Conservation (phyloP, 768 basidiomycete species). For the Mycena kentingensis region DNA sequence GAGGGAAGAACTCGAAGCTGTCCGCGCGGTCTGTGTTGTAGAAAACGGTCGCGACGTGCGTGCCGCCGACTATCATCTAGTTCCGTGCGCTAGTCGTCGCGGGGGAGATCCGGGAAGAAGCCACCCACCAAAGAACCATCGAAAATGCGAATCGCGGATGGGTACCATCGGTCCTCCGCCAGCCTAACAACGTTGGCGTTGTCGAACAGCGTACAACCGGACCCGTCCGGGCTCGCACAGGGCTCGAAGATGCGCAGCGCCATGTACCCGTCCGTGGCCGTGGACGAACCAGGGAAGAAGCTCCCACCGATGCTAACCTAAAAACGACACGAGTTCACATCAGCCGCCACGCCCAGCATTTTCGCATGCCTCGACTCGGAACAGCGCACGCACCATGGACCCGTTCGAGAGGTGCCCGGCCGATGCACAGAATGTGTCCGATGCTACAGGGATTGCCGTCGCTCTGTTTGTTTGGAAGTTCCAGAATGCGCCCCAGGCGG, state of each 20-base stretch:
- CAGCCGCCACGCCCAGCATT: too few species aligned
- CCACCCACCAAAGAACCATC: constrained; percentile 27
- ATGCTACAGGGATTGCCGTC: constrained; percentile 27
- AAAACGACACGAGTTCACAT: not conserved
- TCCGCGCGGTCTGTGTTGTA: constrained; percentile 15
- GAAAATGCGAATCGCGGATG: constrained; percentile 31
- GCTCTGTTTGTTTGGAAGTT: constrained; percentile 24
- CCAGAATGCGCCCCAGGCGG: constrained; percentile 30
- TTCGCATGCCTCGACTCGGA: not conserved
- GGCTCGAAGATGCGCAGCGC: constrained; percentile 34
- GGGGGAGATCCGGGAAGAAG: not conserved
- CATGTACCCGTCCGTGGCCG: constrained; percentile 11
- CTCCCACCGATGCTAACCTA: constrained; percentile 22
- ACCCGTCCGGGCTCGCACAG: constrained; percentile 26
- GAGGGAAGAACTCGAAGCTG: constrained; percentile 22
- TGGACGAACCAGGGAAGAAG: not conserved
- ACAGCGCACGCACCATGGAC: constrained; percentile 26
- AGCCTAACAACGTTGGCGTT: constrained; percentile 27
- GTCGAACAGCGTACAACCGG: constrained; percentile 32
- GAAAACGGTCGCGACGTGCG: constrained; percentile 34
- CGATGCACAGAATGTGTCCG: constrained; percentile 36
- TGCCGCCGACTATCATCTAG: constrained; percentile 30
- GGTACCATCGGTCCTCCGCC: constrained; percentile 31
- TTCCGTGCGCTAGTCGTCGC: constrained; percentile 23
- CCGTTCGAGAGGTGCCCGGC: constrained; percentile 36